Base-by-base conservation (phyloP, 2,329 filamentous ascomycete genomes). In the Fusarium pininemorale region DNA sequence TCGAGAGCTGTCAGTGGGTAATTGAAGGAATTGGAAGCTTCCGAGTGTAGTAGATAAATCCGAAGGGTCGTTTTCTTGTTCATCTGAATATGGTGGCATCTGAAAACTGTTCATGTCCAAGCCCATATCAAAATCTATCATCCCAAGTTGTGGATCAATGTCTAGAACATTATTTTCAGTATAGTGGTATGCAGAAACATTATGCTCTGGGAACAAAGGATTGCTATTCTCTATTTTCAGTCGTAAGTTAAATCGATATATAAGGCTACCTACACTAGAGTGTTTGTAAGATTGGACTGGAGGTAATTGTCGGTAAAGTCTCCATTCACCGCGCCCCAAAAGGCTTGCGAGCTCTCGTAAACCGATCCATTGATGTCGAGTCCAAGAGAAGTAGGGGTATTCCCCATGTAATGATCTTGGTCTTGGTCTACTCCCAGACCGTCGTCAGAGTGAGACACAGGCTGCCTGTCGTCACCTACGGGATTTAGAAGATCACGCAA, bases 401-500 rank as follows among this genome's bases (percentile, higher is more conserved):
- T 12, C 10, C 2, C 37, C 2, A 41, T 11, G 1, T n/a, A 28
- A 7, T 1, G 38, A 5, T 22, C 22, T 12, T 42, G 63, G 2
- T n/a, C 54, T 1, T 22, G 24, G 0, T 7, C 20, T 8, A 28
- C 13, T 1, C 9, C 8, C 4, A 12, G 3, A 0, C 37, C 10
- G 1, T 30, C 3, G 5, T 1, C 3, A 1, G 22, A 5, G 7
- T 24, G 12, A 37, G 16, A 15, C 1, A 5, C 0, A 6, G 18
- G 8, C 10, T 24, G 22, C 5, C 5, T 8, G 6, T 62, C 30
- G 2, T 62, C 14, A 7, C 22, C 22, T 0, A 62, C 41, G 0
- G 65, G 65, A 35, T 68, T 68, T 2, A 68, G 63, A 0, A 68
- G 37, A n/a, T 68, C 45, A 14, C 44, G 39, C 6, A 60, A 38